Evolutionary conservation across 495 filamentous ascomycete species (phyloP).

Genomic region (Entonaema liquescens): DNA sequence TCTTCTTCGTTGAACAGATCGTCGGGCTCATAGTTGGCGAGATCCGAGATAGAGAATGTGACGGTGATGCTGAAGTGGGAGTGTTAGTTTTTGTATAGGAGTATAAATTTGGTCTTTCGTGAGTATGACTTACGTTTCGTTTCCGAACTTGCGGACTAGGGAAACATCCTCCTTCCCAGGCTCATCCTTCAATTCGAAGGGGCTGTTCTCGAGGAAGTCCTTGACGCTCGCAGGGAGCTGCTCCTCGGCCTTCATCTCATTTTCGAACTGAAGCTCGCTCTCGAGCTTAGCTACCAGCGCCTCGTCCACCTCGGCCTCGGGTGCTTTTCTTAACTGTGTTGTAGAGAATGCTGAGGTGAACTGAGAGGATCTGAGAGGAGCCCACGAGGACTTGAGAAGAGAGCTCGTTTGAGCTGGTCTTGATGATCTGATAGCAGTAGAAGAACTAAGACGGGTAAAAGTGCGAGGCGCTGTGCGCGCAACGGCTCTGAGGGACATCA

Average conservation of each 20-base stretch:
- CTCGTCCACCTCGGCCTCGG: constrained; percentile 65
- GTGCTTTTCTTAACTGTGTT: constrained; percentile 62
- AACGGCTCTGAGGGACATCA: constrained; percentile 78
- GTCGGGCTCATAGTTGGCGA: constrained; percentile 72
- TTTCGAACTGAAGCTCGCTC: constrained; percentile 76
- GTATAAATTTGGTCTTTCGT: neutral
- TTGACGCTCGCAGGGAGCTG: constrained; percentile 69
- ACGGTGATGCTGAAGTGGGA: constrained; percentile 76
- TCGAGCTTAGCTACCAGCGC: constrained; percentile 81
- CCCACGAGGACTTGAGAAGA: constrained; percentile 45
- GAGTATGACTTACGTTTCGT: constrained; percentile 77
- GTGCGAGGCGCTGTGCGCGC: constrained; percentile 76
- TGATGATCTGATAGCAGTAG: constrained; percentile 61
- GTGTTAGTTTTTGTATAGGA: constrained; percentile 25
- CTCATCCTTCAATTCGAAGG: constrained; percentile 77
- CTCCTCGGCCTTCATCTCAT: constrained; percentile 64
- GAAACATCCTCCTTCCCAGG: constrained; percentile 87
- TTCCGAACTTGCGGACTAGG: constrained; percentile 81
- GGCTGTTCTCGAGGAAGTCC: constrained; percentile 76
- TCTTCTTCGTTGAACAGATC: constrained; percentile 55
- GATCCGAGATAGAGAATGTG: constrained; percentile 91
- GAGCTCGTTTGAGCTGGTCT: constrained; percentile 46
- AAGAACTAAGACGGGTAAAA: constrained; percentile 66
- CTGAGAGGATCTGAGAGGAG: constrained; percentile 59
- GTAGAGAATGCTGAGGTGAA: constrained; percentile 77